Conservation (phyloP, 805 yeast genomes). For the Suhomyces vadensis region DNA sequence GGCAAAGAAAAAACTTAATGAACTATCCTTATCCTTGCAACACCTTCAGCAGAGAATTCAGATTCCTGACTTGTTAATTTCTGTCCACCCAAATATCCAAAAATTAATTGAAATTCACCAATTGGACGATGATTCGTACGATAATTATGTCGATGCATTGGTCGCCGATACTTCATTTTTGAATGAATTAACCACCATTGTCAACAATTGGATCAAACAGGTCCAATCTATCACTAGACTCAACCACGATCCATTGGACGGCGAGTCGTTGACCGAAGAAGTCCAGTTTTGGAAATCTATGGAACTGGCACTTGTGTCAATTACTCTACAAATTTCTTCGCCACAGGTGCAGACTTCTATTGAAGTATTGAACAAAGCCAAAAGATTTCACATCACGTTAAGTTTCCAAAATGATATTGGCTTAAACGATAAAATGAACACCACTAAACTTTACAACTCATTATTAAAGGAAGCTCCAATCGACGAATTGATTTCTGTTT, state of each 20-base stretch:
- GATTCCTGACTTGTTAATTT: slow-evolving; percentile 58
- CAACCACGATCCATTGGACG: slow-evolving; percentile 54
- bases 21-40: slow-evolving; percentile 64
- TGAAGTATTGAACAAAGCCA: slow-evolving; percentile 63
- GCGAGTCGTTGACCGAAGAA: slow-evolving; percentile 60
- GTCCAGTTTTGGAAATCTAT: slow-evolving; percentile 75
- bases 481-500: slow-evolving; percentile 44
- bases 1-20: slow-evolving; percentile 65
- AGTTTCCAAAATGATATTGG: slow-evolving; percentile 73
- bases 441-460: slow-evolving; percentile 57
- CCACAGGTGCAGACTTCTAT: slow-evolving; percentile 58
- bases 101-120: slow-evolving; percentile 4
- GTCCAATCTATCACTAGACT: slow-evolving; percentile 58
- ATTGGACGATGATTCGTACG: slow-evolving; percentile 20
- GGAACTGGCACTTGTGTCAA: slow-evolving; percentile 56
- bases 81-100: slow-evolving; percentile 52
- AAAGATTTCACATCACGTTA: slow-evolving; percentile 78
- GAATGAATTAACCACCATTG: slow-evolving; percentile 68
- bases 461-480: slow-evolving; percentile 73
- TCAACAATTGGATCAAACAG: slow-evolving; percentile 71
- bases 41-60: slow-evolving; percentile 68
- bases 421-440: slow-evolving; percentile 51
- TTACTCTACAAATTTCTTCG: slow-evolving; percentile 58
- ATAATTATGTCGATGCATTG: slow-evolving; percentile 24
- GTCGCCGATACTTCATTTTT: slow-evolving; percentile 55